These are phyloP conservation scores for Hypocrella siamensis DNA, from an alignment of 2,329 filamentous ascomycete species.

Conservation along the genomic window DNA sequence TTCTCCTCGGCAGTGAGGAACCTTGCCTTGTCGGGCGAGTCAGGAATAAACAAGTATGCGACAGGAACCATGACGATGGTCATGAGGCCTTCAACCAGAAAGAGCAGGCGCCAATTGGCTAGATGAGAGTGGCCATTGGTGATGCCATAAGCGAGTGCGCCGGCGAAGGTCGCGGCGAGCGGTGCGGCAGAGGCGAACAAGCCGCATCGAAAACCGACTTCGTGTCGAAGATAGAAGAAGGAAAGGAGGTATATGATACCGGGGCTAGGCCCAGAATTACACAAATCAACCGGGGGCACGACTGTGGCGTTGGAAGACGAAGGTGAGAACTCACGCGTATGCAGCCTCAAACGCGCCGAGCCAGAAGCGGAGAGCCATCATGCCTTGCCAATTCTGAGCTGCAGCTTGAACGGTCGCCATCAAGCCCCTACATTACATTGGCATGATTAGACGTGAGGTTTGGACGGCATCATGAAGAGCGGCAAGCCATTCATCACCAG, in stretches of 20 bases:
- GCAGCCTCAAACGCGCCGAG: slow-evolving; percentile 15
- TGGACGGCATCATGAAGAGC: neutral
- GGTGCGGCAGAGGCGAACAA: slow-evolving; percentile 14
- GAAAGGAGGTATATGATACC: slow-evolving; percentile 16
- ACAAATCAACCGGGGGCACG: neutral
- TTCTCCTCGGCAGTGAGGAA: slow-evolving; percentile 14
- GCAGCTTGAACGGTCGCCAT: slow-evolving; percentile 9
- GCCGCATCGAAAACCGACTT: slow-evolving; percentile 14
- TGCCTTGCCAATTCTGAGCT: slow-evolving; percentile 7
- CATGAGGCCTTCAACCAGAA: slow-evolving; percentile 15
- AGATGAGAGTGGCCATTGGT: slow-evolving; percentile 11
- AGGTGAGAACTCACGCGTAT: slow-evolving; percentile 5
- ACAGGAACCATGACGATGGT: slow-evolving; percentile 13
- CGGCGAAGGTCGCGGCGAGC: slow-evolving; percentile 17
- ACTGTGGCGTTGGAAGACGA: too few species aligned
- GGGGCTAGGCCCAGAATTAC: slow-evolving; percentile 4
- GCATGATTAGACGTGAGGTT: neutral
- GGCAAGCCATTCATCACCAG: too few species aligned
- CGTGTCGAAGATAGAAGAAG: slow-evolving; percentile 16
- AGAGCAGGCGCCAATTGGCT: slow-evolving; percentile 14
- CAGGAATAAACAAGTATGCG: slow-evolving; percentile 15
- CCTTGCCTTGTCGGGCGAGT: slow-evolving; percentile 12
- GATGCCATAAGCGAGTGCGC: slow-evolving; percentile 17
- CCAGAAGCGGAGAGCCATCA: slow-evolving; percentile 10
- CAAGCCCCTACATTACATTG: slow-evolving; percentile 4